Evolutionary conservation across 371 early-diverging fungal genomes (phyloP).

Genomic region (Apophysomyces elegans): DNA sequence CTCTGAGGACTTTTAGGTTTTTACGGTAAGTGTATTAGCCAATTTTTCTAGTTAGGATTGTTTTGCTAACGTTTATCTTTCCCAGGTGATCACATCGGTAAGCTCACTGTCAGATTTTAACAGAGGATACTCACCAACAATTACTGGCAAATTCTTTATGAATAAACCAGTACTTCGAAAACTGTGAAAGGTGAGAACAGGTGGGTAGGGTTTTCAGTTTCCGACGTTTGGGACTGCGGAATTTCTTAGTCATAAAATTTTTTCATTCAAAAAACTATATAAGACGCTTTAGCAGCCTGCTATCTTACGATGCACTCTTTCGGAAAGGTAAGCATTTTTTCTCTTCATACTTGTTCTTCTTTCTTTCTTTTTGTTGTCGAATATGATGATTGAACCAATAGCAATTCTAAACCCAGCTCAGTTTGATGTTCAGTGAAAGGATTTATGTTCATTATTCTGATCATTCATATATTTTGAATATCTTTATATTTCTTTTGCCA

Average conservation of each 20-base stretch:
- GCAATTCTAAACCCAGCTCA: constrained; percentile 12
- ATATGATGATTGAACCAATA: constrained; percentile 11
- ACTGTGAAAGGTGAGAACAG: too few relatives aligned
- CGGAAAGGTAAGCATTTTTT: constrained; percentile 2
- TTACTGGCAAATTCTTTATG: too few relatives aligned
- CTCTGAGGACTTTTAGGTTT: too few relatives aligned
- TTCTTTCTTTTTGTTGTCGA: not conserved
- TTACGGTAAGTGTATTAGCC: too few relatives aligned
- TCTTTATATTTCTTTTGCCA: not conserved
- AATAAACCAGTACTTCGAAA: too few relatives aligned
- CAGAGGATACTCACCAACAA: too few relatives aligned
- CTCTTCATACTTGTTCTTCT: not conserved
- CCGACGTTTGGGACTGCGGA: not conserved
- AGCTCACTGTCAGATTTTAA: too few relatives aligned
- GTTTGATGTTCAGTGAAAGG: constrained; percentile 11
- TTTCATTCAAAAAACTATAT: not conserved
- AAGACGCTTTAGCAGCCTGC: not conserved
- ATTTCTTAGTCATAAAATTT: not conserved
- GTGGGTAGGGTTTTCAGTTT: too few relatives aligned
- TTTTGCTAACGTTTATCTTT: too few relatives aligned
- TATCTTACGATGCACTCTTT: not conserved
- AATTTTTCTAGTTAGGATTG: too few relatives aligned
- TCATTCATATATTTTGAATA: not conserved
- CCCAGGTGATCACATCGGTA: too few relatives aligned
- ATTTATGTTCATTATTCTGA: constrained; percentile 8